Conservation (phyloP, 768 basidiomycete genomes). For the Pulveroboletus sp. region DNA sequence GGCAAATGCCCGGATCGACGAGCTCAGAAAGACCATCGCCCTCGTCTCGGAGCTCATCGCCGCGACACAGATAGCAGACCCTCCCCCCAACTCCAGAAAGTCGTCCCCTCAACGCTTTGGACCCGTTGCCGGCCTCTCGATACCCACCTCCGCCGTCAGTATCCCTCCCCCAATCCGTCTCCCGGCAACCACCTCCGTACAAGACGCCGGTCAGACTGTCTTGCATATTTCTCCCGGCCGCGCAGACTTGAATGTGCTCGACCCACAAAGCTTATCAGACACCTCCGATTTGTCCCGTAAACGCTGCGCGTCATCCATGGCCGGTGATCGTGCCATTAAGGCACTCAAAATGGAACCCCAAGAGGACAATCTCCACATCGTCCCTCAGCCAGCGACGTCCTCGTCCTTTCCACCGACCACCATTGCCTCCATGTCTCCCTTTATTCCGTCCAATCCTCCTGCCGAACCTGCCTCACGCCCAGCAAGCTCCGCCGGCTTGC, state of each 20-base stretch:
- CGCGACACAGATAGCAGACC: conserved; percentile 36
- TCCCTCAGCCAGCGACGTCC: conserved; percentile 18
- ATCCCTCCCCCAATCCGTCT: conserved; percentile 20
- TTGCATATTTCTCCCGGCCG: conserved; percentile 16
- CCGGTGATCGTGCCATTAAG: conserved; percentile 44
- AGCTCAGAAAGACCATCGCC: conserved; percentile 52
- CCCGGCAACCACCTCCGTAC: conserved; percentile 14
- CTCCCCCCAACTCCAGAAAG: conserved; percentile 31
- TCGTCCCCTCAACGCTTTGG: conserved; percentile 26
- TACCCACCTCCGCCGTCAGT: conserved; percentile 43
- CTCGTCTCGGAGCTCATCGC: conserved; percentile 56
- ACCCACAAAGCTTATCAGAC: conserved; percentile 28
- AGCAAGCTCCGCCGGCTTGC: conserved; percentile 29
- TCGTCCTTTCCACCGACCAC: conserved; percentile 25
- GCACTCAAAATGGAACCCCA: conserved; percentile 48
- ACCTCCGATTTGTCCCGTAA: conserved; percentile 45
- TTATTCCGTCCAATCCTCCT: conserved; percentile 27
- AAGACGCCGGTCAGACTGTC: conserved; percentile 25
- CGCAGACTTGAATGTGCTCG: conserved; percentile 16
- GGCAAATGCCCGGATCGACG: conserved; percentile 50
- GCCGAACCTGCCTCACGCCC: conserved; percentile 31
- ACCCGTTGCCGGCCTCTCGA: conserved; percentile 11
- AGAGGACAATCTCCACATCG: conserved; percentile 37
- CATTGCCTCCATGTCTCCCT: conserved; percentile 25
- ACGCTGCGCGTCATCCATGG: conserved; percentile 48